Evolutionary conservation across 2,329 filamentous ascomycete genomes (phyloP).

Genomic region (Talaromyces sp.): DNA sequence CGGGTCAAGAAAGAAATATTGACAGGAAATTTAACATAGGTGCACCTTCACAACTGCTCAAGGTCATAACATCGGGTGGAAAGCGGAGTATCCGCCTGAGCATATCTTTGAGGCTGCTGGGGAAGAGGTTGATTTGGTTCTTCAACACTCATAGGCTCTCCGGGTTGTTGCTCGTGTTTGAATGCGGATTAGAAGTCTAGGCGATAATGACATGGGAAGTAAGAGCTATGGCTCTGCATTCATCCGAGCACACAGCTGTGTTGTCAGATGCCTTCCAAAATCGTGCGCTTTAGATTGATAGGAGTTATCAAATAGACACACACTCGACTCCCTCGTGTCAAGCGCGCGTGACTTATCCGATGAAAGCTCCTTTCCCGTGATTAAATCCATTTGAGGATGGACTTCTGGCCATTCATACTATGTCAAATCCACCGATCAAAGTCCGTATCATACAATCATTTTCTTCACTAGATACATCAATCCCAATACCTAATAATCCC

Average conservation of each 20-base stretch:
- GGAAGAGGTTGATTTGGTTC: constrained; percentile 47
- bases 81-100: constrained; percentile 39
- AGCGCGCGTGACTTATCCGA: background rate
- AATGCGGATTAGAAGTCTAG: background rate
- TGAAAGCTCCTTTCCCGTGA: too few relatives aligned
- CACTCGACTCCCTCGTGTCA: background rate
- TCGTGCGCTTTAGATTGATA: background rate
- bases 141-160: constrained; percentile 20
- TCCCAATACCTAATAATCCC: constrained; percentile 93
- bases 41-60: constrained; percentile 45
- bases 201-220: background rate
- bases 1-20: background rate
- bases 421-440: background rate
- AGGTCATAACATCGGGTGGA: constrained; percentile 48
- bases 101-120: constrained; percentile 49
- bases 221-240: background rate
- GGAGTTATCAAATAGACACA: background rate
- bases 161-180: background rate
- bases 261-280: too few relatives aligned
- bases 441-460: background rate
- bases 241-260: background rate
- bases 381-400: too few relatives aligned
- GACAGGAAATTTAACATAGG: constrained; percentile 23
- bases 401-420: background rate
- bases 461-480: constrained; percentile 43